Conservation (phyloP, 139 green algal species). For the Yamagishiella unicocca region DNA sequence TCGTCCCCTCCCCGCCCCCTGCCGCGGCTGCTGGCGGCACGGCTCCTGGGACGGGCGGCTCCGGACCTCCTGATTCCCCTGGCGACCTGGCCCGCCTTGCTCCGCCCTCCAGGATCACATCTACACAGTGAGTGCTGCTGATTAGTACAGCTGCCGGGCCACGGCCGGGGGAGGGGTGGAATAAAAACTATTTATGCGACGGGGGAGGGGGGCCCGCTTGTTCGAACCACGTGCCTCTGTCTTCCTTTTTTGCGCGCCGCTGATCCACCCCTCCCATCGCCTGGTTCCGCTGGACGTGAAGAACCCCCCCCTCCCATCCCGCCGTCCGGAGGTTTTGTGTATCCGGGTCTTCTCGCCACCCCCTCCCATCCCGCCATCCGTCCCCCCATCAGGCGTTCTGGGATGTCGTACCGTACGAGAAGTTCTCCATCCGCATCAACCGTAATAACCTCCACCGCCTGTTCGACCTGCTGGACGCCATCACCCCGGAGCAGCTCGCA, state of each 20-base stretch:
- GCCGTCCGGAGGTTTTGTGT: too few relatives aligned
- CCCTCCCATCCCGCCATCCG: too few relatives aligned
- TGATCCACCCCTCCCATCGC: too few relatives aligned
- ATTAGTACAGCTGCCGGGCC: too few relatives aligned
- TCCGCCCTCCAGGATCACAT: constrained; percentile 12
- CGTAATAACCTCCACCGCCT: constrained; percentile 55
- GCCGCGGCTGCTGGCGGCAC: background rate
- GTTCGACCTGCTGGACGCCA: constrained; percentile 42
- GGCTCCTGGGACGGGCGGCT: background rate
- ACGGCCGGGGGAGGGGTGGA: background rate
- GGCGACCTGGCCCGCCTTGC: background rate
- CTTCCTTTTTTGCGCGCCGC: too few relatives aligned
- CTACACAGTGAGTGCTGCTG: constrained; percentile 22
- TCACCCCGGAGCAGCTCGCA: constrained; percentile 41
- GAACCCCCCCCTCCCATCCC: too few relatives aligned
- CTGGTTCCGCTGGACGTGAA: too few relatives aligned
- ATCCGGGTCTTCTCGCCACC: too few relatives aligned
- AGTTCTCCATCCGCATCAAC: constrained; percentile 57
- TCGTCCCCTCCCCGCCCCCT: too few relatives aligned
- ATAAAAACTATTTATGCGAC: too few relatives aligned
- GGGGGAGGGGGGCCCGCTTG: too few relatives aligned
- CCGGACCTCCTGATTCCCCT: background rate
- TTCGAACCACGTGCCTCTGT: too few relatives aligned
- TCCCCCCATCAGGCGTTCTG: constrained; percentile 48
- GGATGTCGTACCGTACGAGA: constrained; percentile 64